Evolutionary conservation across 2,329 filamentous ascomycete species (phyloP).

Genomic region (Aureobasidium sp.): DNA sequence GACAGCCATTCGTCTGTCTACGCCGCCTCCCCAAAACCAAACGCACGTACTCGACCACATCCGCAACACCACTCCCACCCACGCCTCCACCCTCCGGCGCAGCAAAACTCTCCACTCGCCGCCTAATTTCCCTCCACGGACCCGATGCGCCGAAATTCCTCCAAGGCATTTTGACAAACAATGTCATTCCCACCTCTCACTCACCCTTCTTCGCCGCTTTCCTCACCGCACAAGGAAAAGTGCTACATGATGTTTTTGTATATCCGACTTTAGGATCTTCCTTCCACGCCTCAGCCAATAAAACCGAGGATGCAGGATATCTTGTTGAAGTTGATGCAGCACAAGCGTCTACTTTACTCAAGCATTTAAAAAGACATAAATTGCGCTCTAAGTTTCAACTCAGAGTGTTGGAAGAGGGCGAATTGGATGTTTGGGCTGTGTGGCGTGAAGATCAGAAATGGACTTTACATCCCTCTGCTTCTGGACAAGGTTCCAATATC

Average conservation of each 20-base stretch:
- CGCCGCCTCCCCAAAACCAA: conserved; percentile 3
- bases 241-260: conserved; percentile 84
- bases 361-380: conserved; percentile 77
- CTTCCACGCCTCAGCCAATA: conserved; percentile 17
- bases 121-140: conserved; percentile 73
- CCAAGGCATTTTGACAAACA: conserved; percentile 77
- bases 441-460: conserved; percentile 54
- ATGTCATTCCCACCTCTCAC: conserved; percentile 39
- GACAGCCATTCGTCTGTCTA: conserved; percentile 10
- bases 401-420: conserved; percentile 54
- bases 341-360: conserved; percentile 53
- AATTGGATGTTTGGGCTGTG: conserved; percentile 61
- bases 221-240: conserved; percentile 69
- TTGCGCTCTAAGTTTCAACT: conserved; percentile 71
- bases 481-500: neutral
- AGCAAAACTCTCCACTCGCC: conserved; percentile 58
- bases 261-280: conserved; percentile 51
- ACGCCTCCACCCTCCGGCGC: conserved; percentile 45
- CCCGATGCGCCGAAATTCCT: conserved; percentile 75
- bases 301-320: conserved; percentile 44
- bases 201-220: conserved; percentile 72
- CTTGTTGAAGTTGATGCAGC: conserved; percentile 74
- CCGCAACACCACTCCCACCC: conserved; percentile 21
- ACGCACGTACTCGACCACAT: neutral
- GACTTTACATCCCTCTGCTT: conserved; percentile 19